Evolutionary conservation across 371 early-diverging fungal species (phyloP), one percentile per base, ranked within the genome.

Genomic region (Dinochytrium kinnereticum): DNA sequence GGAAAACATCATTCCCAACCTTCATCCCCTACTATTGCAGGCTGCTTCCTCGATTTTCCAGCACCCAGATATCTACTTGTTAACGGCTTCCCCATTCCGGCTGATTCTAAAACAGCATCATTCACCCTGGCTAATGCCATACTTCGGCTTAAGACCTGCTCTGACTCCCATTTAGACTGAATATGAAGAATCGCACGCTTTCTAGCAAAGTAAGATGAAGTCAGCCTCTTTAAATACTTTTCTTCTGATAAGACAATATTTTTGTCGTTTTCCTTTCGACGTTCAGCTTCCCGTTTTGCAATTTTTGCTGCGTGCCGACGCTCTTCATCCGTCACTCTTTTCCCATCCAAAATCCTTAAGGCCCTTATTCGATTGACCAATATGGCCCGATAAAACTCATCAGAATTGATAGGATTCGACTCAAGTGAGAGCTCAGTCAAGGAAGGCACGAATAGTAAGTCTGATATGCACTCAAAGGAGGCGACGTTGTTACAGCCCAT

Each of bases 251-350:
- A 68, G 1, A 53, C 38, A 2, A 53, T 26, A 3, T 67, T 69
- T 30, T 80, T 57, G 49, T 81, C 82, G 28, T n/a, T 65, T 64
- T 84, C 84, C 50, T 64, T 76, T 57, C 78, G 53, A 33, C 77
- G 31, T 49, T 80, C 84, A 5, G 72, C 69, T 38, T 84, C 82
- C 34, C 76, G 40, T 34, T 76, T 80, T 0, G 79, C 78, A 50
- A 81, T 71, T 39, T 74, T 76, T 1, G 67, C 55, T 0, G 82
- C 80, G 3, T 67, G 34, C 5, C 82, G 72, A 24, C 76, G 76
- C 67, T 84, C 84, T 69, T 84, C 84, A 33, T 84, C 84, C 1
- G 39, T 64, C 7, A 84, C 74, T 19, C 81, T 51, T 39, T 74
- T 71, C 15, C 84, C 82, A 66, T 84, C 84, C 10, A 84, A 64